Conservation (phyloP, 306 rosid species). For the Cucurbita moschata region DNA sequence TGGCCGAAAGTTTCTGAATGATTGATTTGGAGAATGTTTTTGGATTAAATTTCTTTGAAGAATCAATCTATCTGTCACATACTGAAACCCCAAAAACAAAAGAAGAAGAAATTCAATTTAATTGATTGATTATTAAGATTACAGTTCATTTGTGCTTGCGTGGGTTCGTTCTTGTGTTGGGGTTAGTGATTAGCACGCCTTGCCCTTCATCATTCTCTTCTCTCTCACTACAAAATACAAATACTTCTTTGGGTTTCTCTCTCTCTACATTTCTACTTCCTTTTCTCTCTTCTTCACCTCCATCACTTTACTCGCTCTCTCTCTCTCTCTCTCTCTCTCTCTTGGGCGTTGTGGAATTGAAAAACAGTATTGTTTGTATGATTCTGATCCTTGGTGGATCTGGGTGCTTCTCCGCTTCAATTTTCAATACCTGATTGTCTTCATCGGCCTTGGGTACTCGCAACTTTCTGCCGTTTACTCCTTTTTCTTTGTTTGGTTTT, state of each 20-base stretch:
- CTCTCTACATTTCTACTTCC: conserved; percentile 12
- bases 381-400: conserved; percentile 10
- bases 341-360: conserved; percentile 18
- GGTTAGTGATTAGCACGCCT: conserved; percentile 98
- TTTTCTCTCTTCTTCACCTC: not conserved
- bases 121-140: conserved; percentile 6
- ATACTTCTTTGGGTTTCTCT: conserved; percentile 7
- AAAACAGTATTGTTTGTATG: conserved; percentile 21
- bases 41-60: not conserved
- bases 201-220: conserved; percentile 72
- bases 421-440: not conserved
- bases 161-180: conserved; percentile 32
- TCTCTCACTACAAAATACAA: not conserved
- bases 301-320: conserved; percentile 8
- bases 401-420: not conserved
- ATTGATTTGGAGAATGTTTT: not conserved
- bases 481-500: not conserved
- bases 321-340: not conserved
- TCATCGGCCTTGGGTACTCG: conserved; percentile 12
- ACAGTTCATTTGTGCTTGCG: conserved; percentile 50
- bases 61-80: not conserved
- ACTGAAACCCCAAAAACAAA: not conserved
- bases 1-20: not conserved
- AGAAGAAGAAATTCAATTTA: not conserved
- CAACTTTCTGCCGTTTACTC: not conserved